Conservation (phyloP, 2,329 filamentous ascomycete genomes). For the Raffaelea arxii region DNA sequence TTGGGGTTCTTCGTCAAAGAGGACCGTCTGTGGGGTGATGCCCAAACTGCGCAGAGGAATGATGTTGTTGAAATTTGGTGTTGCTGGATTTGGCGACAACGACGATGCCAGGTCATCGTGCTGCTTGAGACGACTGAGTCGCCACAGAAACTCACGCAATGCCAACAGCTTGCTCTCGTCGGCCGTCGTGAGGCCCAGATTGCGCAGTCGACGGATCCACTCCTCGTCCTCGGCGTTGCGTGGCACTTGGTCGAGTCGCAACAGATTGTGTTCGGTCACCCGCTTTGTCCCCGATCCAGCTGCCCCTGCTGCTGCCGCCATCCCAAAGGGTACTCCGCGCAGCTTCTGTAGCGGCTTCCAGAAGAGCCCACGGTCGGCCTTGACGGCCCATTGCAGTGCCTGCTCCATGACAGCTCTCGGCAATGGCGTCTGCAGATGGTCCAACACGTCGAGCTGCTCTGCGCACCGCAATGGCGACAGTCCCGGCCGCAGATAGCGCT, state of each 20-base stretch:
- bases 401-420: constrained; percentile 75
- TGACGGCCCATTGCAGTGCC: constrained; percentile 74
- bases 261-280: constrained; percentile 44
- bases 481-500: constrained; percentile 69
- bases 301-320: constrained; percentile 50
- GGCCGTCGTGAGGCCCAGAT: constrained; percentile 69
- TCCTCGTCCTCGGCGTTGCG: constrained; percentile 91
- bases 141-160: constrained; percentile 85
- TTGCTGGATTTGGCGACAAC: constrained; percentile 2
- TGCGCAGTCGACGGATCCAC: constrained; percentile 79
- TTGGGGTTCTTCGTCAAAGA: constrained; percentile 72
- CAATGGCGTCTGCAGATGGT: constrained; percentile 73
- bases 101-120: constrained; percentile 31
- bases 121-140: constrained; percentile 62
- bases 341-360: constrained; percentile 72
- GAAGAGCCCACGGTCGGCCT: constrained; percentile 72
- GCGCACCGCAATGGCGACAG: constrained; percentile 46
- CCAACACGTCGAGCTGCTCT: constrained; percentile 66
- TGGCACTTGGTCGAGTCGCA: constrained; percentile 50
- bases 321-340: constrained; percentile 53
- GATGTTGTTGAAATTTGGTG: constrained; percentile 53
- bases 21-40: constrained; percentile 77
- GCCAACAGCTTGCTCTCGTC: constrained; percentile 86
- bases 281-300: constrained; percentile 38
- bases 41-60: constrained; percentile 66